These are phyloP conservation scores for Heterobasidion occidentale DNA, from an alignment of 1,284 basidiomycete species.

Conservation along the genomic window DNA sequence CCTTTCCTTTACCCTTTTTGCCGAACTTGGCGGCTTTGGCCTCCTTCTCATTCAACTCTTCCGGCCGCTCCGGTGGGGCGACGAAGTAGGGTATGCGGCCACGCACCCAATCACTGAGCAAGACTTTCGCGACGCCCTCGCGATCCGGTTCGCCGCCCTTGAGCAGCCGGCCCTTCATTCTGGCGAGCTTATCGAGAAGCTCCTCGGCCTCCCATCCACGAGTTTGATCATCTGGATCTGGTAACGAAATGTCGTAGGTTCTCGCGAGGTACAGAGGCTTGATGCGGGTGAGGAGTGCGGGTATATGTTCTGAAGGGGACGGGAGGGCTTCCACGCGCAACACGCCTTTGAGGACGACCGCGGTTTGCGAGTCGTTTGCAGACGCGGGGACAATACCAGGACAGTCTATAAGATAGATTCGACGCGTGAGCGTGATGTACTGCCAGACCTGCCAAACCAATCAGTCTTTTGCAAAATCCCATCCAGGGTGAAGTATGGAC, in stretches of 20 bases:
- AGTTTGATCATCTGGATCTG: constrained; percentile 42
- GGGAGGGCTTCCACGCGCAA: constrained; percentile 94
- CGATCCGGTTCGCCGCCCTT: constrained; percentile 94
- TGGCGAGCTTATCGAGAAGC: constrained; percentile 81
- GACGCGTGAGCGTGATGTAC: constrained; percentile 93
- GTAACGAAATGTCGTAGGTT: constrained; percentile 78
- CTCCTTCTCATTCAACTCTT: constrained; percentile 59
- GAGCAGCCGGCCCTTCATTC: constrained; percentile 86
- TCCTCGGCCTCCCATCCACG: constrained; percentile 67
- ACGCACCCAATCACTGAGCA: constrained; percentile 96
- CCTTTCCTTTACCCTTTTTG: constrained; percentile 26
- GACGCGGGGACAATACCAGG: constrained; percentile 97
- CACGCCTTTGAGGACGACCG: constrained; percentile 95
- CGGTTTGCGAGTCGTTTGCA: constrained; percentile 84
- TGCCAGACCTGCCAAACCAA: constrained; percentile 82
- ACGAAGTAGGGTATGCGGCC: constrained; percentile 92
- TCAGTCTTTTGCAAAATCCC: not conserved
- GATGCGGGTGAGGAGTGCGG: constrained; percentile 81
- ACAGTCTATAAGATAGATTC: constrained; percentile 99
- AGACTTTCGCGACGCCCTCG: constrained; percentile 91
- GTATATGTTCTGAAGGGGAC: constrained; percentile 91
- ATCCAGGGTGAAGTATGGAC: no score
- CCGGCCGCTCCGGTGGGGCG: constrained; percentile 66
- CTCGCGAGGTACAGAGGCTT: constrained; percentile 90
- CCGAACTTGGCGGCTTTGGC: constrained; percentile 42